Conservation (phyloP, 306 rosid genomes). For the Cajanus cajan region DNA sequence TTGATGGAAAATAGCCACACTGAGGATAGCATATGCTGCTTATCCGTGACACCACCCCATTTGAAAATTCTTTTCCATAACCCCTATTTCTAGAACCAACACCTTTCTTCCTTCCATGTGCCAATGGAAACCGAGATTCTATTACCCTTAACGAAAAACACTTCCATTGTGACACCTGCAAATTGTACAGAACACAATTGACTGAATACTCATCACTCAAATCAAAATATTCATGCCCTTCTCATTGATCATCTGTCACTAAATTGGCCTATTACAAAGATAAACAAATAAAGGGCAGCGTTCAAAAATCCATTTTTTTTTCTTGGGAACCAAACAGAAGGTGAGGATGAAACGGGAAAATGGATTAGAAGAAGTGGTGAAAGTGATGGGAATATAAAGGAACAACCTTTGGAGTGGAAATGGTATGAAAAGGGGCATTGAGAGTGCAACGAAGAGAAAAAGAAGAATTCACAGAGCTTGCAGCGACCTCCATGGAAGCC, state of each 20-base stretch:
- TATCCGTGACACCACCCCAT: slow-evolving; percentile 25
- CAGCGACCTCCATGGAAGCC: slow-evolving; percentile 58
- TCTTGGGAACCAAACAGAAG: slow-evolving; percentile 1
- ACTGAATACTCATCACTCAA: not conserved
- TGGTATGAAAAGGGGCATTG: not conserved
- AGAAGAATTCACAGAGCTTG: slow-evolving; percentile 46
- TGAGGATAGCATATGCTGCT: slow-evolving; percentile 28
- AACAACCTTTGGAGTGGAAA: slow-evolving; percentile 44
- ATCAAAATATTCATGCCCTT: not conserved
- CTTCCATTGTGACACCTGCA: slow-evolving; percentile 50
- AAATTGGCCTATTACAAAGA: not conserved
- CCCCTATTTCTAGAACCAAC: slow-evolving; percentile 18
- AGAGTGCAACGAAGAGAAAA: slow-evolving; percentile 34
- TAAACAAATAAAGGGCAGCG: not conserved
- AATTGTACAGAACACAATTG: not conserved
- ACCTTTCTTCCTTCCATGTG: slow-evolving; percentile 1
- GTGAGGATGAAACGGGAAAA: not conserved
- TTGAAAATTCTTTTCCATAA: slow-evolving; percentile 34
- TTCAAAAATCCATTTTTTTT: not conserved
- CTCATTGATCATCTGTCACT: not conserved
- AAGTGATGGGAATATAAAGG: not conserved
- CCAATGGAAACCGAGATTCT: slow-evolving; percentile 28
- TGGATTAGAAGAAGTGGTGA: not conserved
- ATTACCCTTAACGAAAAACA: slow-evolving; percentile 29
- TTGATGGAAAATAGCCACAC: slow-evolving; percentile 39